Conservation (phyloP, 495 filamentous ascomycete species). For the Annulohypoxylon moriforme region DNA sequence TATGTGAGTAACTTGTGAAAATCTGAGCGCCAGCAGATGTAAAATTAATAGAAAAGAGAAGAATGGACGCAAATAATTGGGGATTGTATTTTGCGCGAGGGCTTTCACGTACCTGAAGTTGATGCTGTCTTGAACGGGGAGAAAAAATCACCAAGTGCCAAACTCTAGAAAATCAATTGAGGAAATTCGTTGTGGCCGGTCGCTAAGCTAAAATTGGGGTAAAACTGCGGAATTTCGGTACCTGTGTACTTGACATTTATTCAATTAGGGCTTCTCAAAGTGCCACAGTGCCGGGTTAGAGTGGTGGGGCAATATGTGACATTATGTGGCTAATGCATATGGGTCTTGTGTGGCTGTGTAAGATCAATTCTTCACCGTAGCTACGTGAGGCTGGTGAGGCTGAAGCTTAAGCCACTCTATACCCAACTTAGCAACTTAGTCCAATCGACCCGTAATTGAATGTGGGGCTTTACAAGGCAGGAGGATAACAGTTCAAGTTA, state of each 20-base stretch:
- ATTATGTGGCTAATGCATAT: neutral
- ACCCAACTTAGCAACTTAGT: neutral
- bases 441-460: conserved; percentile 15
- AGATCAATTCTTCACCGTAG: neutral
- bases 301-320: neutral
- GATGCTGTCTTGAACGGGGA: conserved; percentile 39
- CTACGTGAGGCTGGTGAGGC: conserved; percentile 20
- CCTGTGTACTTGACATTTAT: conserved; percentile 30
- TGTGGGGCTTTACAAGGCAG: conserved; percentile 35
- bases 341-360: neutral
- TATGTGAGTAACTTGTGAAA: conserved; percentile 30
- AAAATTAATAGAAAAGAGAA: conserved; percentile 10
- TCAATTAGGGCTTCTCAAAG: conserved; percentile 40
- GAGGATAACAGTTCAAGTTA: conserved; percentile 10
- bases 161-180: conserved; percentile 49
- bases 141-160: conserved; percentile 39
- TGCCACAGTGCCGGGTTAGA: too few species aligned
- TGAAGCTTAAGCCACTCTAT: conserved; percentile 38
- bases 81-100: neutral
- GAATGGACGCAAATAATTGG: neutral
- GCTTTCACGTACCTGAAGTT: conserved; percentile 49
- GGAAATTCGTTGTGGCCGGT: conserved; percentile 51
- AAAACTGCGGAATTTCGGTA: conserved; percentile 33
- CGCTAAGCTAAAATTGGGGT: conserved; percentile 47
- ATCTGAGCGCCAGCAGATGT: neutral